phyloP scores from a whole-genome alignment of 164 flowering plant genomes.

The Paratinospora sagittata region DNA sequence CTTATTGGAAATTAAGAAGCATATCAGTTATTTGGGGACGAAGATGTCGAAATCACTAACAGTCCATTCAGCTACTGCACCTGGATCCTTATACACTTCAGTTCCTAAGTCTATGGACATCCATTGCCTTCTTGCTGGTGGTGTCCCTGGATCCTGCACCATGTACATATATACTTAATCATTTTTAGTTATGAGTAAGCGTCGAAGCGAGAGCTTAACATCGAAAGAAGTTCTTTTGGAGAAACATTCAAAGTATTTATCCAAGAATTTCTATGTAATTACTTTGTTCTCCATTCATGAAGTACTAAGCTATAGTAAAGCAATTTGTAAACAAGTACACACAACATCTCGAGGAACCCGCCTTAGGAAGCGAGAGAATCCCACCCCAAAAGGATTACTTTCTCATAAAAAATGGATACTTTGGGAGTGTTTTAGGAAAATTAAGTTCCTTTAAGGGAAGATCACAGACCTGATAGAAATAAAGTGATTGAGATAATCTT shows the following conservation, averaged over 20 bases:
- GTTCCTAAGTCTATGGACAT: conserved; percentile 60
- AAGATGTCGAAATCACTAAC: conserved; percentile 55
- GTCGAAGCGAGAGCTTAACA: too few species aligned
- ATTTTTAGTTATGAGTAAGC: neutral
- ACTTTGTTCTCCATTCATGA: too few species aligned
- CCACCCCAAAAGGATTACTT: too few species aligned
- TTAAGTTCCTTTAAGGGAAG: neutral
- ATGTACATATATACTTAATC: neutral
- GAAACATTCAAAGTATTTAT: too few species aligned
- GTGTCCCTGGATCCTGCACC: conserved; percentile 20
- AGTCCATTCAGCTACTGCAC: conserved; percentile 59
- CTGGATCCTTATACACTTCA: conserved; percentile 40
- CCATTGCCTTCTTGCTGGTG: conserved; percentile 57
- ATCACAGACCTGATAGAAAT: conserved; percentile 59
- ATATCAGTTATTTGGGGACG: conserved; percentile 20
- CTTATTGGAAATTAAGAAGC: neutral
- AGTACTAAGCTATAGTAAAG: too few species aligned
- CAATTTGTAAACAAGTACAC: too few species aligned
- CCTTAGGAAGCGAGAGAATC: too few species aligned
- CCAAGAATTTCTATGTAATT: too few species aligned
- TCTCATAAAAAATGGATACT: too few species aligned
- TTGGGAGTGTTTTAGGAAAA: neutral
- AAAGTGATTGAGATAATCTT: conserved; percentile 42
- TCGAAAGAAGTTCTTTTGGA: too few species aligned
- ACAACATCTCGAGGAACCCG: too few species aligned